Conservation (phyloP, 192 early-diverging fungal species). For the Umbelopsis sp. region DNA sequence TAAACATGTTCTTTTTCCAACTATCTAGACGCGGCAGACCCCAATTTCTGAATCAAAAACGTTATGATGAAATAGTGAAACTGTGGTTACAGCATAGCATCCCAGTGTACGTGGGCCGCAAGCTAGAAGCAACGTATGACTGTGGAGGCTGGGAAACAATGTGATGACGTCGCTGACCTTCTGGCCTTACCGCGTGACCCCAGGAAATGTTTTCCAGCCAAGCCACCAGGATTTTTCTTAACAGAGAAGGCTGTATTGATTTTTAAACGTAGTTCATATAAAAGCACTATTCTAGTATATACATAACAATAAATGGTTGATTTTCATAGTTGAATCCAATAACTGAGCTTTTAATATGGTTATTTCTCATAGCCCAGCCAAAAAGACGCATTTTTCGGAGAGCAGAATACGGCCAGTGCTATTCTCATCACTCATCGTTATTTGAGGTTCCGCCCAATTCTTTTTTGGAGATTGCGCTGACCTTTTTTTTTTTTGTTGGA, state of each 20-base stretch:
- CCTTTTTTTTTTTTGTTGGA: conserved; percentile 31
- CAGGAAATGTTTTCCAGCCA: not conserved
- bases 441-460: conserved; percentile 22
- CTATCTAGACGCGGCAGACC: conserved; percentile 77
- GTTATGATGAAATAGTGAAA: conserved; percentile 88
- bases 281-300: too few relatives aligned
- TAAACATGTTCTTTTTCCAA: not conserved
- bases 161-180: conserved; percentile 19
- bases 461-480: conserved; percentile 20
- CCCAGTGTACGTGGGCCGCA: conserved; percentile 85
- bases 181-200: conserved; percentile 10
- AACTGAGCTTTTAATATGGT: too few relatives aligned
- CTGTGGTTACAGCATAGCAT: conserved; percentile 81
- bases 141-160: conserved; percentile 78
- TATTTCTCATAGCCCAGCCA: too few relatives aligned
- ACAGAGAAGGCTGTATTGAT: too few relatives aligned
- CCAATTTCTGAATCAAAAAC: conserved; percentile 80
- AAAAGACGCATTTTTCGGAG: too few relatives aligned
- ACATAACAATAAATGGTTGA: too few relatives aligned
- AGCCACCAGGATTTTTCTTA: not conserved
- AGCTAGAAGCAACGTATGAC: conserved; percentile 86
- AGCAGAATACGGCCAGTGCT: not conserved
- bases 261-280: too few relatives aligned
- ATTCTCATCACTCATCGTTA: not conserved
- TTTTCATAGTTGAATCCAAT: too few relatives aligned